These are phyloP conservation scores for Leccinum imitatum DNA, from an alignment of 768 basidiomycete species.

Conservation along the genomic window DNA sequence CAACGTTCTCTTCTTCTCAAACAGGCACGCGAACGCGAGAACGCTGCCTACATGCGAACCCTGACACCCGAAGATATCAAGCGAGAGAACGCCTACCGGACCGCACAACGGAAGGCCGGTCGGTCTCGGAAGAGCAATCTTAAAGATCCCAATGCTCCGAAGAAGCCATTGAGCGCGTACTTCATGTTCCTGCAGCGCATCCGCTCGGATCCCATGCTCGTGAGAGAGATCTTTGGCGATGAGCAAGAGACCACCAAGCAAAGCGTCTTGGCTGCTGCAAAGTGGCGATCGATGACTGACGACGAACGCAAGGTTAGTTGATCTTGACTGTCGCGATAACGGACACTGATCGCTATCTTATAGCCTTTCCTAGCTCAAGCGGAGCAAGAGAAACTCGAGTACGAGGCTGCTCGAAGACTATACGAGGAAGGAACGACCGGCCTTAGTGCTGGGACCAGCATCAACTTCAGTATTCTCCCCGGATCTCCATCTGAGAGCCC, in stretches of 20 bases:
- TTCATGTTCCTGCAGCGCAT: conserved; percentile 95
- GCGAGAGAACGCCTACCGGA: conserved; percentile 87
- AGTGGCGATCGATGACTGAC: conserved; percentile 92
- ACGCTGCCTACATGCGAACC: conserved; percentile 81
- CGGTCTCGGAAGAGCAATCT: conserved; percentile 92
- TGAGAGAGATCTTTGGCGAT: conserved; percentile 79
- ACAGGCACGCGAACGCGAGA: conserved; percentile 79
- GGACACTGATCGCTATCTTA: conserved; percentile 16
- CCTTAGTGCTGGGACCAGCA: conserved; percentile 63
- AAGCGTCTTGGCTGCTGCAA: conserved; percentile 88
- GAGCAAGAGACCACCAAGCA: conserved; percentile 94
- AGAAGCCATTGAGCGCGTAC: conserved; percentile 92
- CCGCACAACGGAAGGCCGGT: conserved; percentile 90
- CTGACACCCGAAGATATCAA: conserved; percentile 94
- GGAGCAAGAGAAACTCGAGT: conserved; percentile 93
- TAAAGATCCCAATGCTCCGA: conserved; percentile 95
- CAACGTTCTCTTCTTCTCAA: conserved; percentile 79
- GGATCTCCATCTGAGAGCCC: conserved; percentile 55
- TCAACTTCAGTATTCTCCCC: conserved; percentile 82
- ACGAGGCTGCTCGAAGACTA: conserved; percentile 78
- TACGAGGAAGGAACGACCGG: conserved; percentile 83
- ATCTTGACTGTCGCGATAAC: conserved; percentile 2
- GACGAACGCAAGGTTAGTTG: conserved; percentile 82
- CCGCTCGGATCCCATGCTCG: conserved; percentile 72
- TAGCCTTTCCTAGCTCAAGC: conserved; percentile 93